Percentiles rank a stretch among this genome's conserved stretches.
These are phyloP conservation scores for Diaporthe citrichinensis DNA, from an alignment of 2,329 filamentous ascomycete species.

Conservation along the genomic window DNA sequence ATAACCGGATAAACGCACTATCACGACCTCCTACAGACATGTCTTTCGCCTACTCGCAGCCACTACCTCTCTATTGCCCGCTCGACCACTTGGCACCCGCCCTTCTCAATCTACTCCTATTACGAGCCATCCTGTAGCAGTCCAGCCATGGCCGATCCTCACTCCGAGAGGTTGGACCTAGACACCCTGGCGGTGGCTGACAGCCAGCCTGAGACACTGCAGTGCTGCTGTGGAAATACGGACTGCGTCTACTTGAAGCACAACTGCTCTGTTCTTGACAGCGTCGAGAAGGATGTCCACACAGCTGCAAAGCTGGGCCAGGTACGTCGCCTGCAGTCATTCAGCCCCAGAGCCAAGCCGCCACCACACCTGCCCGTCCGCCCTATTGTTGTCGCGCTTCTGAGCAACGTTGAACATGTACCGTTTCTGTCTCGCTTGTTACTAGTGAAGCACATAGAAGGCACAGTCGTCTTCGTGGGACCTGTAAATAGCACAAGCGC, in stretches of 20 bases:
- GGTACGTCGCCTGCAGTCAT: constrained; percentile 69
- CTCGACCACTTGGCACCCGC: constrained; percentile 21
- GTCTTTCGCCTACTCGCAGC: constrained; percentile 38
- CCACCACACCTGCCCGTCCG: constrained; percentile 16
- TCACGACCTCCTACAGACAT: constrained; percentile 34
- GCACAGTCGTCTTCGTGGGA: constrained; percentile 18
- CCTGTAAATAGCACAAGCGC: constrained; percentile 18
- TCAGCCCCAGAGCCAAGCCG: constrained; percentile 26
- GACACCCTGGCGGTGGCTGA: constrained; percentile 34
- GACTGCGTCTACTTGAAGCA: constrained; percentile 86
- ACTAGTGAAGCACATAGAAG: background rate
- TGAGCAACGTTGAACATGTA: constrained; percentile 26
- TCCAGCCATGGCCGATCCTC: constrained; percentile 38
- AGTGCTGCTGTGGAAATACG: constrained; percentile 87
- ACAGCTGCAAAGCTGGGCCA: constrained; percentile 90
- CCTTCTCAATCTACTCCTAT: background rate
- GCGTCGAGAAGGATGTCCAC: constrained; percentile 88
- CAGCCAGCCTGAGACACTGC: constrained; percentile 55
- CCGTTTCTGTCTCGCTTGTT: background rate
- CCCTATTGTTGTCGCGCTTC: background rate
- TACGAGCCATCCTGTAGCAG: background rate
- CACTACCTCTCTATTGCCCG: constrained; percentile 18
- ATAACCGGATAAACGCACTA: background rate
- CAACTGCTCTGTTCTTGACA: constrained; percentile 83
- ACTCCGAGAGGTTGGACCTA: constrained; percentile 36